These are phyloP conservation scores for Saturnispora bothae DNA, from an alignment of 805 yeast genomes.

Conservation along the genomic window DNA sequence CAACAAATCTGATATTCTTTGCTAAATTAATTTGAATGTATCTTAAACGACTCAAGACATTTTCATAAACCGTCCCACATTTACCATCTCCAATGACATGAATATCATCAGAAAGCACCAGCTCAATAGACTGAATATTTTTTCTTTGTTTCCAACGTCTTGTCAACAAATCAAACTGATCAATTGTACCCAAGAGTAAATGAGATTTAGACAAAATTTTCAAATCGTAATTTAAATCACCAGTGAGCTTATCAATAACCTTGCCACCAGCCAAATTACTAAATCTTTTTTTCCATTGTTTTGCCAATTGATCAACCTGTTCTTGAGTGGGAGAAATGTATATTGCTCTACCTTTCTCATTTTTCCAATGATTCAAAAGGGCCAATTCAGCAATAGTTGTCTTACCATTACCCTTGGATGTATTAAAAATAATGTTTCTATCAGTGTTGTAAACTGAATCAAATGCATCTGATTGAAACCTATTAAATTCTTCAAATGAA, in stretches of 20 bases:
- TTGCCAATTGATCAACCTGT: conserved; percentile 35
- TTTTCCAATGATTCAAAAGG: conserved; percentile 60
- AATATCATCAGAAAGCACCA: conserved; percentile 63
- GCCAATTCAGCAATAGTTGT: conserved; percentile 65
- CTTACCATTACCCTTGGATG: conserved; percentile 70
- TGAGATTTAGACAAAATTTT: conserved; percentile 49
- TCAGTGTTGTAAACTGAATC: conserved; percentile 45
- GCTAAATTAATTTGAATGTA: conserved; percentile 61
- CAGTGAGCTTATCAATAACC: conserved; percentile 43
- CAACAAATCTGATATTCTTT: conserved; percentile 50
- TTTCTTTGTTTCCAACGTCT: conserved; percentile 77
- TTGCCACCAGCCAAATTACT: conserved; percentile 46
- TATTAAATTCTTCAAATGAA: conserved; percentile 49
- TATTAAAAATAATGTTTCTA: conserved; percentile 50
- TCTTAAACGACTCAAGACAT: conserved; percentile 57
- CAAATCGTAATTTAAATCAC: conserved; percentile 46
- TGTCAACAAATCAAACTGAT: conserved; percentile 61
- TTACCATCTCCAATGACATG: conserved; percentile 53
- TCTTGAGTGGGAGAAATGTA: conserved; percentile 61
- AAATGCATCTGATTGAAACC: conserved; percentile 64
- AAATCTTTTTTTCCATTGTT: conserved; percentile 45
- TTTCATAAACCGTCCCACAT: conserved; percentile 59
- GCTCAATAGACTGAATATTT: conserved; percentile 54
- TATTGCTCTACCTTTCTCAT: conserved; percentile 57
- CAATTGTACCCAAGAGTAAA: conserved; percentile 67